Conservation (phyloP, 345 rosid species). For the Clarkia xantiana region DNA sequence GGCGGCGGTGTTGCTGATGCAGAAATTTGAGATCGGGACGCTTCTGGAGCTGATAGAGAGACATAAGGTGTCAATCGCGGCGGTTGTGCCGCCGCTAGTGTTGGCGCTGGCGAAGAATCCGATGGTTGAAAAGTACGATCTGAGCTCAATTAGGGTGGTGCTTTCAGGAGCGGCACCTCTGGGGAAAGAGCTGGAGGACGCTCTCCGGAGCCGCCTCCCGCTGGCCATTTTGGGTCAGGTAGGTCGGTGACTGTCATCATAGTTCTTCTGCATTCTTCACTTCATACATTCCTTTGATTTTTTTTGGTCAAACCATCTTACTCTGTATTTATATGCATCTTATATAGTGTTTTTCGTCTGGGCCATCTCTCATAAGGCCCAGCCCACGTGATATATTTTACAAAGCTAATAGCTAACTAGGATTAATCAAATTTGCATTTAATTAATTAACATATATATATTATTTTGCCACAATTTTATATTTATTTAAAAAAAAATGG, state of each 20-base stretch:
- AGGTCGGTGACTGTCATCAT: background rate
- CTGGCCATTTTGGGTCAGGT: conserved; percentile 87
- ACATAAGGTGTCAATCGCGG: conserved; percentile 57
- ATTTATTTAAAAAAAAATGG: no score
- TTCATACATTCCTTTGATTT: background rate
- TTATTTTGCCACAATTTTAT: no score
- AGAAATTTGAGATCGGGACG: conserved; percentile 66
- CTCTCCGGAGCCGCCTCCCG: conserved; percentile 50
- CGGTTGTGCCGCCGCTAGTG: conserved; percentile 85
- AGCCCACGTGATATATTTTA: no score
- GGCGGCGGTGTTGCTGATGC: conserved; percentile 67
- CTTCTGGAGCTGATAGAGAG: conserved; percentile 59
- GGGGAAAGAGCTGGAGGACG: conserved; percentile 76
- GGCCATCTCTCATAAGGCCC: no score
- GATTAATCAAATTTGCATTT: no score
- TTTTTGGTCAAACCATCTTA: background rate
- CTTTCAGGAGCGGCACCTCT: conserved; percentile 94
- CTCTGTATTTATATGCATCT: background rate
- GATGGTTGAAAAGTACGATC: conserved; percentile 43
- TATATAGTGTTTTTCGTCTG: no score
- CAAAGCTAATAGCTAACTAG: no score
- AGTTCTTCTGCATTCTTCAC: background rate
- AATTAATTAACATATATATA: no score
- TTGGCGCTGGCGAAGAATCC: conserved; percentile 73
- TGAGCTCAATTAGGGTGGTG: conserved; percentile 57